phyloP scores from a whole-genome alignment of 768 basidiomycete species.

The Lentinula sp. region DNA sequence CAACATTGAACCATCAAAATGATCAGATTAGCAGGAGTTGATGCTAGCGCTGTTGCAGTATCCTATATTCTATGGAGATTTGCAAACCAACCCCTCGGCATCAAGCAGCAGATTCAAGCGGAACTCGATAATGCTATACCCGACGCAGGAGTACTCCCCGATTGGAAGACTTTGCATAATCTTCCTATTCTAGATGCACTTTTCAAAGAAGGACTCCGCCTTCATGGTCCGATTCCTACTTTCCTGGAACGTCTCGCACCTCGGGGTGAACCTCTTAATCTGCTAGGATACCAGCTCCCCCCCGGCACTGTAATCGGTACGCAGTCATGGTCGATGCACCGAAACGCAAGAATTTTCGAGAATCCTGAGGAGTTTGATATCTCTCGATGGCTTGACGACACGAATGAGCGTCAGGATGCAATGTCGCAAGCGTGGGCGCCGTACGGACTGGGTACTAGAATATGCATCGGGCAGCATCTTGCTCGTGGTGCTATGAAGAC shows the following conservation, averaged over 20 bases:
- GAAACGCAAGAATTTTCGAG: constrained; percentile 20
- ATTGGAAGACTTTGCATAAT: constrained; percentile 50
- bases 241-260: constrained; percentile 74
- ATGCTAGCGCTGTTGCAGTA: constrained; percentile 68
- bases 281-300: constrained; percentile 74
- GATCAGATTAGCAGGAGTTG: constrained; percentile 66
- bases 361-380: constrained; percentile 59
- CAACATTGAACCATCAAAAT: background rate
- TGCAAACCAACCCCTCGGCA: constrained; percentile 60
- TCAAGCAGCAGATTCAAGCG: constrained; percentile 52
- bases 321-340: constrained; percentile 85
- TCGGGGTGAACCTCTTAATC: constrained; percentile 53
- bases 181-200: constrained; percentile 51
- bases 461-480: constrained; percentile 74
- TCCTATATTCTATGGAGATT: constrained; percentile 79
- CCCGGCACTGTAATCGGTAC: constrained; percentile 74
- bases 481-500: constrained; percentile 64
- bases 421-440: constrained; percentile 3
- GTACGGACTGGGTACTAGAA: constrained; percentile 47
- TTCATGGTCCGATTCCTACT: constrained; percentile 47
- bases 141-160: constrained; percentile 53
- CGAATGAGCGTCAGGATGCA: constrained; percentile 20
- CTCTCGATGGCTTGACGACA: constrained; percentile 67
- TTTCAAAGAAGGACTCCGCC: constrained; percentile 54
- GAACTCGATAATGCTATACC: constrained; percentile 72